Conservation (phyloP, 2,329 filamentous ascomycete genomes). For the Colletotrichum agaves region DNA sequence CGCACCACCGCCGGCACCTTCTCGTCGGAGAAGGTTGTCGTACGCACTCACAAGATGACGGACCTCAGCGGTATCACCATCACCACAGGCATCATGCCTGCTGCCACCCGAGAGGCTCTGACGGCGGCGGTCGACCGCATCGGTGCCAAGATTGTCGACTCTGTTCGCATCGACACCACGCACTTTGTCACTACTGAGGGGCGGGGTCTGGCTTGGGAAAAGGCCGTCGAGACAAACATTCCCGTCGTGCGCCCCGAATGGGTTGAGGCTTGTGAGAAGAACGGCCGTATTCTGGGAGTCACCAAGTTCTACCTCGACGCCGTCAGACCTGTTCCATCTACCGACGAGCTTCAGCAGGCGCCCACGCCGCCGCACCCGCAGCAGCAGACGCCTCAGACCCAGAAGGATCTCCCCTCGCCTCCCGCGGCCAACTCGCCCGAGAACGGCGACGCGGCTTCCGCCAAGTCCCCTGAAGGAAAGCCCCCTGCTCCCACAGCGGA, state of each 20-base stretch:
- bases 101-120: conserved; percentile 77
- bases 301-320: conserved; percentile 97
- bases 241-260: conserved; percentile 97
- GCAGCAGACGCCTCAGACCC: conserved; percentile 37
- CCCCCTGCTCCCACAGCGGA: conserved; percentile 34
- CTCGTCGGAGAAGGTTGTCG: conserved; percentile 82
- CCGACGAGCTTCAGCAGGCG: conserved; percentile 45
- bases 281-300: conserved; percentile 91
- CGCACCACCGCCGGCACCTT: conserved; percentile 91
- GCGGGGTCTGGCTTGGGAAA: conserved; percentile 90
- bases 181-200: conserved; percentile 98
- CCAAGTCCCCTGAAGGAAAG: conserved; percentile 37
- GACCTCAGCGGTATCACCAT: conserved; percentile 96
- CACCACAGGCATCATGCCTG: conserved; percentile 86
- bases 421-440: conserved; percentile 41
- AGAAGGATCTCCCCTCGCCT: conserved; percentile 49
- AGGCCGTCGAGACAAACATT: conserved; percentile 97
- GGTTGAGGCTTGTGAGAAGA: conserved; percentile 95
- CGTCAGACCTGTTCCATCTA: conserved; percentile 57
- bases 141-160: conserved; percentile 90
- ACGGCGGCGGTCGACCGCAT: conserved; percentile 83
- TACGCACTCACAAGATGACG: conserved; percentile 98
- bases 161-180: conserved; percentile 94
- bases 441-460: conserved; percentile 40
- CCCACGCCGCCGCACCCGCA: conserved; percentile 43